Base-by-base conservation (phyloP, 345 rosid species). In the Chamaenerion angustifolium region DNA sequence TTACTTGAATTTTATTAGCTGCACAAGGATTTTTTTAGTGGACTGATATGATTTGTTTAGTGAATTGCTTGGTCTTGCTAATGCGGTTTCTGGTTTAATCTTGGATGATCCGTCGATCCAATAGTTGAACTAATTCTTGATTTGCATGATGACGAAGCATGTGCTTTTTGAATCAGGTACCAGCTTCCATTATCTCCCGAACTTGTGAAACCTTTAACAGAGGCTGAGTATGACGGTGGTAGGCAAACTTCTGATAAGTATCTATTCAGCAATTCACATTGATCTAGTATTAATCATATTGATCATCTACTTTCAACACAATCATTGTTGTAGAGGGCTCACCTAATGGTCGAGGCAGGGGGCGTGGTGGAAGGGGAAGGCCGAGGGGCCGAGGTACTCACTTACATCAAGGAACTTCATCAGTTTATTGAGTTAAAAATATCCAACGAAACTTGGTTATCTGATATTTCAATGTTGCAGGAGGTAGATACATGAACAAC, bases 121-220 rank as follows among this genome's bases (percentile, higher is more conserved):
- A 21, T 21, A 2, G 37, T 31, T 31, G 2, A 31, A 31, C 10
- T 31, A 1, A 3, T 31, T 31, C 8, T 31, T 31, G 37, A 31
- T 31, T 31, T 44, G n/a, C 14, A 57, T 12, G 12, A 21, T 8
- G 46, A 41, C 63, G 5, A 48, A 52, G 18, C 47, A 35, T 58
- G 45, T n/a, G 31, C 37, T 48, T 46, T 27, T 14, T 41, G 42
- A 12, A 71, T 51, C 61, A 83, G 95, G 68, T 83, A 86, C 64
- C 93, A 86, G 71, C 69, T 65, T 64, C 93, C 95, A 0, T 64
- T 86, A 62, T 81, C 89, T 18, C 58, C 68, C 44, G 94, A 87
- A 21, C 56, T 62, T 68, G 89, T 83, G 71, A 87, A 68, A 68
- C 54, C 74, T 47, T 61, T 52, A 4, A 13, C 65, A 59, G 79